Percentiles rank a stretch among this genome's conserved stretches.
Evolutionary conservation across 2,329 filamentous ascomycete species (phyloP).

Genomic region (Trichoderma guizhouense): DNA sequence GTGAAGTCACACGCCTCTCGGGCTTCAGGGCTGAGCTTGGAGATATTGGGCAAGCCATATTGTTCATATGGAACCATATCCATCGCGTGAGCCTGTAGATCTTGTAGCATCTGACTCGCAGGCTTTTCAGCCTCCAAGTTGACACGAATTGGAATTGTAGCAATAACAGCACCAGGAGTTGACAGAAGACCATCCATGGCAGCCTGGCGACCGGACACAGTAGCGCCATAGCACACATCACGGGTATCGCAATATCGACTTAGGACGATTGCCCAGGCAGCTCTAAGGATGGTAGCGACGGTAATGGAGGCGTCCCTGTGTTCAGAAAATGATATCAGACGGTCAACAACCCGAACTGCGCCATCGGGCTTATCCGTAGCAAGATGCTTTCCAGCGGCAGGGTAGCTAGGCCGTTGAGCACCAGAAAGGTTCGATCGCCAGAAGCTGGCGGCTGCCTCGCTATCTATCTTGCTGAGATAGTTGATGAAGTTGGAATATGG

Average conservation of each 20-base stretch:
- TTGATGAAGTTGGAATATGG: conserved; percentile 15
- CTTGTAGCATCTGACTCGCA: conserved; percentile 16
- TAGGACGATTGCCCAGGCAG: conserved; percentile 14
- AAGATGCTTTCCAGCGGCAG: not conserved
- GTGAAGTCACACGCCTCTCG: conserved; percentile 14
- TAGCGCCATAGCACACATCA: conserved; percentile 7
- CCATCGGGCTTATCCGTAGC: not conserved
- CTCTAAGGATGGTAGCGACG: conserved; percentile 4
- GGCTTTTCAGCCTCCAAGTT: conserved; percentile 12
- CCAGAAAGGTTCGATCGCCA: conserved; percentile 13
- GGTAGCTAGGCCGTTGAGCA: conserved; percentile 5
- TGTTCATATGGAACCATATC: conserved; percentile 27
- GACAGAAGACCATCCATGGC: conserved; percentile 17
- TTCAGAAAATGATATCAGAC: not conserved
- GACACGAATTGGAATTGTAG: conserved; percentile 22
- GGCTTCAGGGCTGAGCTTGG: conserved; percentile 19
- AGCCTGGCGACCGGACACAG: conserved; percentile 20
- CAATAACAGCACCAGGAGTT: conserved; percentile 21
- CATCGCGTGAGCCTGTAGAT: conserved; percentile 20
- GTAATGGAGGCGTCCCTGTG: not conserved
- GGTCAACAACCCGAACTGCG: not conserved
- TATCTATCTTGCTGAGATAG: conserved; percentile 11
- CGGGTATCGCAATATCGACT: not conserved
- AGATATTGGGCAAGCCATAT: conserved; percentile 24
- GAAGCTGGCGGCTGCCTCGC: conserved; percentile 2